A percentile compares a stretch with the other conserved stretches of the same genome.
Conservation (phyloP, 1,284 basidiomycete species). For the Phellopilus nigrolimitatus region DNA sequence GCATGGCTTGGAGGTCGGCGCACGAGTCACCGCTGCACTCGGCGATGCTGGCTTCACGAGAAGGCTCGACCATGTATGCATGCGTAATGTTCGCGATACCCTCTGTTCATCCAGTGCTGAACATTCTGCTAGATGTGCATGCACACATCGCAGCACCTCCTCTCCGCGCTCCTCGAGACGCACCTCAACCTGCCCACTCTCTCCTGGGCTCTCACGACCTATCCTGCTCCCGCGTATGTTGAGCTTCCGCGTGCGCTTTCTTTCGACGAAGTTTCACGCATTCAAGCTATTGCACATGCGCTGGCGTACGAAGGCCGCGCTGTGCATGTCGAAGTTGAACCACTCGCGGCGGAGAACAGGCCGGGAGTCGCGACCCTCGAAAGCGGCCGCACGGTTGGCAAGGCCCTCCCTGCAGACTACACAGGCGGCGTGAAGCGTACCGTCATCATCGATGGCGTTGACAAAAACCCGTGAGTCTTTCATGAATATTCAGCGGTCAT, state of each 20-base stretch:
- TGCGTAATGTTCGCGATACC: conserved; percentile 5
- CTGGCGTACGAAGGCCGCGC: conserved; percentile 21
- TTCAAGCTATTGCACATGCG: conserved; percentile 35
- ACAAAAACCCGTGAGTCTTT: conserved; percentile 65
- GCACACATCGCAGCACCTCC: conserved; percentile 80
- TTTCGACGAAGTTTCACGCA: conserved; percentile 32
- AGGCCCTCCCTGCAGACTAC: conserved; percentile 64
- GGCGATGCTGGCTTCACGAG: conserved; percentile 63
- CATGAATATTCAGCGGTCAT: not conserved
- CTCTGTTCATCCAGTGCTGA: not conserved
- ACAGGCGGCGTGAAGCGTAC: conserved; percentile 77
- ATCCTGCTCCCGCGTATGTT: conserved; percentile 43
- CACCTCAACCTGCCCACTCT: conserved; percentile 69
- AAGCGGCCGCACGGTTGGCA: conserved; percentile 45
- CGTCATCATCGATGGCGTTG: conserved; percentile 75
- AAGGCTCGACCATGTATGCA: conserved; percentile 73
- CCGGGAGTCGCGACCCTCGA: conserved; percentile 36
- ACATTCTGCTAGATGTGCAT: conserved; percentile 59
- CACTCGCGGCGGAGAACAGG: conserved; percentile 44
- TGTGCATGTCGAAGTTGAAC: conserved; percentile 46
- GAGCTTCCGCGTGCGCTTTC: conserved; percentile 40
- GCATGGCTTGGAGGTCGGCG: conserved; percentile 44
- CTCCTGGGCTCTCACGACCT: conserved; percentile 75
- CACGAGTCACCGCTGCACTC: conserved; percentile 50
- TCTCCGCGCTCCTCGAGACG: conserved; percentile 77